Conservation (phyloP, 163 green algal genomes). For the Chlamydomonas reinhardtii region DNA sequence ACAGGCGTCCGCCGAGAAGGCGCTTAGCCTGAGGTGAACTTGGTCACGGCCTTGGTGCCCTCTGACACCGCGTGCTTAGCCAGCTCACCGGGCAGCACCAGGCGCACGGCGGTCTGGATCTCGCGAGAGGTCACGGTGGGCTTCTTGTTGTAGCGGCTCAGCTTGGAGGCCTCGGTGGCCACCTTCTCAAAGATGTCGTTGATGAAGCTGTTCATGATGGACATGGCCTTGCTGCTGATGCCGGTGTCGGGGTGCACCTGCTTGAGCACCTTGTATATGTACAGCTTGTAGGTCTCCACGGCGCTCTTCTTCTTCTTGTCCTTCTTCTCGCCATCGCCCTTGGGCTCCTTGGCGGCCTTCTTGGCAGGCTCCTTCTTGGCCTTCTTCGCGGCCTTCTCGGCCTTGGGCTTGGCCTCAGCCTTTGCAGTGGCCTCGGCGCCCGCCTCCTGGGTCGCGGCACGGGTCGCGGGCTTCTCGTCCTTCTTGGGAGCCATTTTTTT, state of each 20-base stretch:
- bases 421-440: too few species aligned
- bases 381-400: too few species aligned
- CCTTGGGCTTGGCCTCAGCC: too few species aligned
- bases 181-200: slow-evolving; percentile 95
- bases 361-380: too few species aligned
- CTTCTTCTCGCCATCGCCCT: too few species aligned
- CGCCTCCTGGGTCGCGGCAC: too few species aligned
- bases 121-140: slow-evolving; percentile 53
- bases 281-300: slow-evolving; percentile 79
- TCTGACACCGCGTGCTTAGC: slow-evolving; percentile 94
- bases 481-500: too few species aligned
- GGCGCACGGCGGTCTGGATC: slow-evolving; percentile 84
- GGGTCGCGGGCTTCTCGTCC: too few species aligned
- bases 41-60: slow-evolving; percentile 96
- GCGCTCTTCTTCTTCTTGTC: too few species aligned
- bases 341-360: too few species aligned
- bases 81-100: slow-evolving; percentile 91
- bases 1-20: too few species aligned
- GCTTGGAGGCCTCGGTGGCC: slow-evolving; percentile 80
- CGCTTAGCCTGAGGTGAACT: slow-evolving; percentile 92
- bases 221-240: slow-evolving; percentile 78
- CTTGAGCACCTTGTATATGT: slow-evolving; percentile 76
- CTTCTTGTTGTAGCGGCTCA: slow-evolving; percentile 20
- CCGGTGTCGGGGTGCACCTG: slow-evolving; percentile 86
- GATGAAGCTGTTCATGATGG: slow-evolving; percentile 88